Evolutionary conservation across 1,139 yeast genomes (phyloP).

Genomic region (Suhomyces atakaporum): DNA sequence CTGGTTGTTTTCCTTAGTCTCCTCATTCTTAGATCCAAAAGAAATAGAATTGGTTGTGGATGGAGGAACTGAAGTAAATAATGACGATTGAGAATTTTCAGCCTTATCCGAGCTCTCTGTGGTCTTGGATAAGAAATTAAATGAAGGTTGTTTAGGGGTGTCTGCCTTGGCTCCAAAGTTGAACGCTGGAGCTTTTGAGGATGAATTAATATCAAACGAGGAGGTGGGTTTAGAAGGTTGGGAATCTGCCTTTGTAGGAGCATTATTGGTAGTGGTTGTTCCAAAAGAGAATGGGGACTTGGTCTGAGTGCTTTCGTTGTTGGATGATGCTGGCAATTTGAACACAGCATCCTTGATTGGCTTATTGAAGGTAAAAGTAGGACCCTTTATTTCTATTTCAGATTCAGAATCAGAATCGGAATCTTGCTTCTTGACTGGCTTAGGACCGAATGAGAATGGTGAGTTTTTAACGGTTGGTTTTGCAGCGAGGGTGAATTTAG

Average conservation of each 20-base stretch:
- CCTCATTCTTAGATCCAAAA: constrained; percentile 1
- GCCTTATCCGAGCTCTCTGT: not conserved
- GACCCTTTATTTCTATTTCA: constrained; percentile 65
- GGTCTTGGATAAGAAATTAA: constrained; percentile 3
- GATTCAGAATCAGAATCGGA: constrained; percentile 54
- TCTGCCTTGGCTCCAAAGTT: constrained; percentile 1
- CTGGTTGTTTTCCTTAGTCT: not conserved
- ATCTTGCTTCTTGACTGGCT: constrained; percentile 37
- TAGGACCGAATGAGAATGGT: constrained; percentile 58
- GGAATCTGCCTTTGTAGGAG: constrained; percentile 4
- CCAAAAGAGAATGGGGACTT: constrained; percentile 11
- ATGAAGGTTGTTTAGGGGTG: constrained; percentile 6
- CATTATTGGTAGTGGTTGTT: constrained; percentile 1
- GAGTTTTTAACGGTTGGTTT: constrained; percentile 59
- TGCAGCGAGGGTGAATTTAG: constrained; percentile 53
- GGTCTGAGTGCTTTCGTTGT: constrained; percentile 1
- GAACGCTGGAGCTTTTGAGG: constrained; percentile 7
- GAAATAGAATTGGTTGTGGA: not conserved
- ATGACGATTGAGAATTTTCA: not conserved
- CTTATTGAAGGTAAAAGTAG: constrained; percentile 57
- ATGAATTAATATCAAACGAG: constrained; percentile 7
- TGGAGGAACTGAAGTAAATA: not conserved
- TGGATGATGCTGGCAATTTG: constrained; percentile 31
- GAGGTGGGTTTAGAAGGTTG: constrained; percentile 5
- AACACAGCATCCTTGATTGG: constrained; percentile 51